These are phyloP conservation scores for Cymbidium sinense DNA, from an alignment of 106 monocot genomes.

Conservation along the genomic window DNA sequence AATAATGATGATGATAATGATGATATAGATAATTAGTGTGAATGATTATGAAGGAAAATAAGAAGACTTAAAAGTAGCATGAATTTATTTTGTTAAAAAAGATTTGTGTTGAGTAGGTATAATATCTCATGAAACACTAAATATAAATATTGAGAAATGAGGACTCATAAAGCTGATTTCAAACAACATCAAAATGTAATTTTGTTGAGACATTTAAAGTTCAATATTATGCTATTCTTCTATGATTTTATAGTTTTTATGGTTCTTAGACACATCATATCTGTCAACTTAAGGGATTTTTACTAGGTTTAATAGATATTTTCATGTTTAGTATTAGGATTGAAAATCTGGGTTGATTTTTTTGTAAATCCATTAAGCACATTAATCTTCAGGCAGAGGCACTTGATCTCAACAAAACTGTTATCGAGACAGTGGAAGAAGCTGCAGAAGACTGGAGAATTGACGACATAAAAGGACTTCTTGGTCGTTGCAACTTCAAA, in stretches of 20 bases:
- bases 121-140: too few species aligned
- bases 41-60: too few species aligned
- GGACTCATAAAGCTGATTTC: too few species aligned
- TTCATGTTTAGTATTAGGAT: not conserved
- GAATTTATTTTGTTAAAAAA: too few species aligned
- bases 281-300: not conserved
- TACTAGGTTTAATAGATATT: not conserved
- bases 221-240: not conserved
- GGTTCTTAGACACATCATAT: not conserved
- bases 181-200: too few species aligned
- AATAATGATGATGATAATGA: too few species aligned
- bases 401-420: slow-evolving; percentile 92
- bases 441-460: slow-evolving; percentile 91
- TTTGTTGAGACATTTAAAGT: not conserved
- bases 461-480: slow-evolving; percentile 98
- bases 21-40: too few species aligned
- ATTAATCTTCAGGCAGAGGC: slow-evolving; percentile 72
- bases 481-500: slow-evolving; percentile 95
- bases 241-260: not conserved
- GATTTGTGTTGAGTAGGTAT: too few species aligned
- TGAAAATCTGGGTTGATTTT: not conserved
- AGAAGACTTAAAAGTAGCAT: too few species aligned
- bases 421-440: slow-evolving; percentile 85
- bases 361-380: not conserved
- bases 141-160: too few species aligned